Conservation (phyloP, 2,329 filamentous ascomycete species). For the Aspergillus ochraceoroseus region DNA sequence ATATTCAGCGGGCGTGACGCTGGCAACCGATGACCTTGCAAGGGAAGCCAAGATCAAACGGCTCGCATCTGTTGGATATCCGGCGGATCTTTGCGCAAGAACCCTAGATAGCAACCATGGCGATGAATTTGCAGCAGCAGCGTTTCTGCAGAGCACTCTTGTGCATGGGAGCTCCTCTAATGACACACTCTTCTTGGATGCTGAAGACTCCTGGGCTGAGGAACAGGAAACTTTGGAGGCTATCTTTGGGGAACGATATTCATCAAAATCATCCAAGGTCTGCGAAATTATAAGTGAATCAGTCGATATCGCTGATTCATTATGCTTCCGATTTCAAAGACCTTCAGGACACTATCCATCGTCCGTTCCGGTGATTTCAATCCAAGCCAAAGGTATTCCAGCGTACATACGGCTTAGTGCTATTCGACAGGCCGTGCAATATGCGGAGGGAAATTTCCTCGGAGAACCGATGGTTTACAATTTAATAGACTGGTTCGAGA, state of each 20-base stretch:
- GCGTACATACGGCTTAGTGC: slow-evolving; percentile 92
- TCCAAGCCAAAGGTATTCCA: slow-evolving; percentile 65
- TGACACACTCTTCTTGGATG: slow-evolving; percentile 24
- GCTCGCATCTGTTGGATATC: slow-evolving; percentile 77
- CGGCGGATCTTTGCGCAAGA: slow-evolving; percentile 74
- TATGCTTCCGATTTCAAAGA: slow-evolving; percentile 62
- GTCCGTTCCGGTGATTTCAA: slow-evolving; percentile 61
- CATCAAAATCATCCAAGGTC: slow-evolving; percentile 55
- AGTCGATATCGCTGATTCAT: slow-evolving; percentile 41
- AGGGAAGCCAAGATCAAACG: slow-evolving; percentile 78
- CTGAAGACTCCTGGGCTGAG: slow-evolving; percentile 67
- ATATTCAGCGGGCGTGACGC: slow-evolving; percentile 83
- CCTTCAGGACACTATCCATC: slow-evolving; percentile 67
- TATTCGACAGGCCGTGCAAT: slow-evolving; percentile 67
- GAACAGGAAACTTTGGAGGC: slow-evolving; percentile 79
- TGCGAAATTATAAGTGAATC: slow-evolving; percentile 66
- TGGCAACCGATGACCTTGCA: slow-evolving; percentile 75
- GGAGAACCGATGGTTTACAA: slow-evolving; percentile 91
- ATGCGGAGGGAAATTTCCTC: slow-evolving; percentile 64
- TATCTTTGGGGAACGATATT: slow-evolving; percentile 74
- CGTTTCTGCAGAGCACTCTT: slow-evolving; percentile 69
- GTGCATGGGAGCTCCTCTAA: slow-evolving; percentile 42
- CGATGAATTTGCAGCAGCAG: slow-evolving; percentile 72
- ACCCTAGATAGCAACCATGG: slow-evolving; percentile 64
- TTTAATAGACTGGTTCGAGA: slow-evolving; percentile 85